Base-by-base conservation (phyloP, 805 yeast genomes). In the Yamadazyma insecticola region DNA sequence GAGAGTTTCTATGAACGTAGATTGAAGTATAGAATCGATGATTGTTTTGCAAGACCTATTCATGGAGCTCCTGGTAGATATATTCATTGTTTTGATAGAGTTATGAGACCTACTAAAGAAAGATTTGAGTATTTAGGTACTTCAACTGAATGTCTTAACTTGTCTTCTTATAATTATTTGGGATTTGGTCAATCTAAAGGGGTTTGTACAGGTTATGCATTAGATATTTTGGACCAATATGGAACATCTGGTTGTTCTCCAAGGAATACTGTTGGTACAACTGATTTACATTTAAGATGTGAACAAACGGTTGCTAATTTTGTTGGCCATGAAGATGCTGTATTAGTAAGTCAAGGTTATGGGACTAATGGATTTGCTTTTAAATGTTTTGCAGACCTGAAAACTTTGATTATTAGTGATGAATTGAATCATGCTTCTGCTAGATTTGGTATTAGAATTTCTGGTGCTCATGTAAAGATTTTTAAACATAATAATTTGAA, bases 131-230 rank as follows among this genome's bases (percentile, higher is more conserved):
- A 82, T 51, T 76, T 86, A 22, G 96, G 97, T 8, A 69, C 78
- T 10, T 72, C 83, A 3, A 72, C 76, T 6, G 81, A 81, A 43
- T 86, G 95, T 53, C 67, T 92, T 42, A 92, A 92, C 53, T 70
- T 92, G 34, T 78, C 95, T 2, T 81, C 95, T 3, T 92, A 92
- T 61, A 92, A 92, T 59, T 92, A 92, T 57, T 71, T 92, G 38
- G 99, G 99, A 1, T 92, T 92, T 62, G 98, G 96, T 14, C 97
- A 92, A 62, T 81, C 95, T 32, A 81, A 78, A 42, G 99, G 99
- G 38, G 70, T 68, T 33, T 92, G 99, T 60, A 87, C 97, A 2
- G 88, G 81, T 38, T 70, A 71, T 30, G 82, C 96, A 6, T 65
- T 83, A 41, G 63, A 72, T 23, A 54, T 74, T 22, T 70, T 86